Conservation (phyloP, 1,284 basidiomycete species). For the Tilletia horrida region DNA sequence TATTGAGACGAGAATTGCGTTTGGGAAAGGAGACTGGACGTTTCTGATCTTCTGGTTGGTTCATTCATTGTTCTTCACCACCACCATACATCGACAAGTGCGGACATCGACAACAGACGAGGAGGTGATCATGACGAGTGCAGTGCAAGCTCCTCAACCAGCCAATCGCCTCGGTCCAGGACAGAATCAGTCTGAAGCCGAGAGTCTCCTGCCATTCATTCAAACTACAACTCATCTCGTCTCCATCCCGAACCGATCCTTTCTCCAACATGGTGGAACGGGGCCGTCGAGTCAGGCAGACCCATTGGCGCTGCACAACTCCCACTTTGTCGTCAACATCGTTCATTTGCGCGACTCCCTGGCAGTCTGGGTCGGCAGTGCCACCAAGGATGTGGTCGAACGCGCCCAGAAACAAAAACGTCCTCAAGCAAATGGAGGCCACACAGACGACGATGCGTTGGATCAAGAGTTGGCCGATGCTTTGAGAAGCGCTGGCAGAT, state of each 20-base stretch:
- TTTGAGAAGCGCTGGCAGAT: not conserved
- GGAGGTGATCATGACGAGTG: not conserved
- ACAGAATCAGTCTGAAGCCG: not conserved
- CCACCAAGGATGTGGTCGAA: not conserved
- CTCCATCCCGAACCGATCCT: not conserved
- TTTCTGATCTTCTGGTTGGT: not conserved
- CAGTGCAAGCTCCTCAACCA: not conserved
- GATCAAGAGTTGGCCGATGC: slow-evolving; percentile 8
- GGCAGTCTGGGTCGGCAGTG: slow-evolving; percentile 10
- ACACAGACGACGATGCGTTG: not conserved
- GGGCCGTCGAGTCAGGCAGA: not conserved
- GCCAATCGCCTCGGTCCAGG: not conserved
- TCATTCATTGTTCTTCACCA: not conserved
- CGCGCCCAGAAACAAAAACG: not conserved
- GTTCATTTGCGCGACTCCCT: slow-evolving; percentile 15
- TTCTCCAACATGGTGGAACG: too few species aligned
- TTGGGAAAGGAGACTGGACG: too few species aligned
- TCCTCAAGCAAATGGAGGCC: not conserved
- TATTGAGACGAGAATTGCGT: too few species aligned
- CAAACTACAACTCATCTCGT: slow-evolving; percentile 7
- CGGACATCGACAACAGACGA: too few species aligned
- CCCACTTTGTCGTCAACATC: slow-evolving; percentile 12
- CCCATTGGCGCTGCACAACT: not conserved
- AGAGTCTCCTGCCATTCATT: not conserved
- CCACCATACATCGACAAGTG: not conserved